Evolutionary conservation across 2,329 filamentous ascomycete genomes (phyloP).

Genomic region (Pseudocercospora musae): DNA sequence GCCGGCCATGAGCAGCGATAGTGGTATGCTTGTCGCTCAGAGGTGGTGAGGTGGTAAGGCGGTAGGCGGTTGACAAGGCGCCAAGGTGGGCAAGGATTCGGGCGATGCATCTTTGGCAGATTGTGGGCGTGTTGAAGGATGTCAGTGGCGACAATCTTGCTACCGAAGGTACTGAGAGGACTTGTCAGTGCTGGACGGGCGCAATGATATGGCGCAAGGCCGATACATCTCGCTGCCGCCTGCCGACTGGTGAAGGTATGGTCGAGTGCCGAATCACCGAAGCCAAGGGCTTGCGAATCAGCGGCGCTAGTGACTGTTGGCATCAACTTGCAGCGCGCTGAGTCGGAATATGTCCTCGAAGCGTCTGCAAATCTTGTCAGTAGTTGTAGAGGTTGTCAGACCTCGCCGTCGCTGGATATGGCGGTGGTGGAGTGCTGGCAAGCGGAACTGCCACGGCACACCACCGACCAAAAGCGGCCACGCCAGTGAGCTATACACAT

Average conservation of each 20-base stretch:
- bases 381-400: not conserved
- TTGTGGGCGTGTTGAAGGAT: not conserved
- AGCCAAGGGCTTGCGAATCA: not conserved
- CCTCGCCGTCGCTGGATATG: not conserved
- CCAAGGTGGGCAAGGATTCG: not conserved
- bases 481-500: not conserved
- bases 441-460: not conserved
- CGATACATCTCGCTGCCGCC: not conserved
- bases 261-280: not conserved
- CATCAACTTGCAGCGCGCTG: not conserved
- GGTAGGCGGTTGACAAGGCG: not conserved
- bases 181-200: not conserved
- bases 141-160: not conserved
- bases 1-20: not conserved
- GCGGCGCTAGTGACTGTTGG: not conserved
- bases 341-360: not conserved
- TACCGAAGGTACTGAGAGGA: not conserved
- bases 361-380: not conserved
- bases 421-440: not conserved
- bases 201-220: too few relatives aligned
- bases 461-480: not conserved
- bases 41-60: not conserved
- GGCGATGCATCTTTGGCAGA: not conserved
- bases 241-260: not conserved
- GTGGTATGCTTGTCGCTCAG: not conserved